Evolutionary conservation across 2,329 filamentous ascomycete genomes (phyloP).

Genomic region (Fusarium sp.): DNA sequence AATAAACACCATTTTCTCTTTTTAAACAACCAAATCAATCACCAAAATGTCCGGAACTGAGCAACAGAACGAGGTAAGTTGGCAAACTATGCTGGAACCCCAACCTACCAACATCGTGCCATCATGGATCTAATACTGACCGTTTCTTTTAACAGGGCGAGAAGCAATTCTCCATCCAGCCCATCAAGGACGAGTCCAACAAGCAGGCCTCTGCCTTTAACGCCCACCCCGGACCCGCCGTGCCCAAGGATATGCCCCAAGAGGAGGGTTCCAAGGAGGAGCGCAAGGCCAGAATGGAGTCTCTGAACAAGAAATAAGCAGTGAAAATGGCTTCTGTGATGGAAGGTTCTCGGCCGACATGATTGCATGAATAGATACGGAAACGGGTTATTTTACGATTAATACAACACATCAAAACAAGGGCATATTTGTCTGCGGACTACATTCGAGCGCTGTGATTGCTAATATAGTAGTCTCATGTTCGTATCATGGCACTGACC

Average conservation of each 20-base stretch:
- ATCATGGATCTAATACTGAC: conserved; percentile 17
- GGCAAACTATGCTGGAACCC: not conserved
- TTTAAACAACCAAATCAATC: conserved; percentile 17
- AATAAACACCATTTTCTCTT: conserved; percentile 2
- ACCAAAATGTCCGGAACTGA: conserved; percentile 49
- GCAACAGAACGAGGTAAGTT: conserved; percentile 50
- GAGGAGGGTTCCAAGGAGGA: conserved; percentile 77
- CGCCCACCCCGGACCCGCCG: conserved; percentile 69
- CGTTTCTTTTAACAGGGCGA: conserved; percentile 51
- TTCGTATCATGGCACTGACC: conserved; percentile 32
- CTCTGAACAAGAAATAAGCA: conserved; percentile 69
- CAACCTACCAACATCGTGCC: not conserved
- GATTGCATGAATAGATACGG: conserved; percentile 43
- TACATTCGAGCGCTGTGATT: conserved; percentile 4
- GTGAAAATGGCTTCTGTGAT: not conserved
- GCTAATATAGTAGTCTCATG: conserved; percentile 22
- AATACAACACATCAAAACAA: conserved; percentile 26
- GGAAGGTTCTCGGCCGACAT: conserved; percentile 19
- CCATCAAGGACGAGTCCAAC: conserved; percentile 58
- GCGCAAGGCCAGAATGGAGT: conserved; percentile 72
- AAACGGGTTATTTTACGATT: conserved; percentile 19
- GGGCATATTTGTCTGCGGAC: not conserved
- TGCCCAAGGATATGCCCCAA: conserved; percentile 65
- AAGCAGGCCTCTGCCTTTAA: conserved; percentile 64
- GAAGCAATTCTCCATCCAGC: conserved; percentile 61